Conservation (phyloP, 2,329 filamentous ascomycete species). For the Tolypocladium sp. region DNA sequence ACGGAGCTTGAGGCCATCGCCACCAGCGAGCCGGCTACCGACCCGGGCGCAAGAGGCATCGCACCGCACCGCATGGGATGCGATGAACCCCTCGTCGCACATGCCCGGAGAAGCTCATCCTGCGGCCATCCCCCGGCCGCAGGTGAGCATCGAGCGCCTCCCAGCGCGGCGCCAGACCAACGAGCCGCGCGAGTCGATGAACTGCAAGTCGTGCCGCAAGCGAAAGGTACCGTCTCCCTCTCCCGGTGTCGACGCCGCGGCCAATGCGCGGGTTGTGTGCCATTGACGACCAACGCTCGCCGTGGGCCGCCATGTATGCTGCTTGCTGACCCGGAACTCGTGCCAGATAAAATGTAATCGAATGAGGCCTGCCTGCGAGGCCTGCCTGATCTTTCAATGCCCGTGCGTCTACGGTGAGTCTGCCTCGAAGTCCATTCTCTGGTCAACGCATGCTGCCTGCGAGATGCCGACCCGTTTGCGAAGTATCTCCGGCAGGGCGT, state of each 20-base stretch:
- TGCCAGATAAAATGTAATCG: conserved; percentile 84
- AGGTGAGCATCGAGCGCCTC: conserved; percentile 73
- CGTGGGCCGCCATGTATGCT: not conserved
- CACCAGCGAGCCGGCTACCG: not conserved
- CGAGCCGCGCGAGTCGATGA: conserved; percentile 84
- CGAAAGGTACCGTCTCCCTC: conserved; percentile 55
- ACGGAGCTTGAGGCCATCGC: not conserved
- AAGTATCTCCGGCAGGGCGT: not conserved
- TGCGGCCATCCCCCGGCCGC: conserved; percentile 58
- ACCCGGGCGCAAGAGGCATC: not conserved
- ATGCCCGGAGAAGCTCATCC: conserved; percentile 21
- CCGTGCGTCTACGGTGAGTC: conserved; percentile 78
- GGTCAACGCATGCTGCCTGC: not conserved
- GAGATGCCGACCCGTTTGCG: not conserved
- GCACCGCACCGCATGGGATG: not conserved
- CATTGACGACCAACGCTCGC: not conserved
- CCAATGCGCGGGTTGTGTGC: not conserved
- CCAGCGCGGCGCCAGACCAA: conserved; percentile 61
- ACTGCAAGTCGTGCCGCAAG: conserved; percentile 90
- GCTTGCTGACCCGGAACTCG: not conserved
- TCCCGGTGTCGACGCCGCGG: not conserved
- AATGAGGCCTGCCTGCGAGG: conserved; percentile 74
- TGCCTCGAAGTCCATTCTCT: not conserved
- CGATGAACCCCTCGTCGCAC: conserved; percentile 18
- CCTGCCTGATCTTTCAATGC: conserved; percentile 82